Evolutionary conservation across 2,329 filamentous ascomycete genomes (phyloP), one percentile per base, ranked within the genome.

Genomic region (Cadophora luteo-olivacea): DNA sequence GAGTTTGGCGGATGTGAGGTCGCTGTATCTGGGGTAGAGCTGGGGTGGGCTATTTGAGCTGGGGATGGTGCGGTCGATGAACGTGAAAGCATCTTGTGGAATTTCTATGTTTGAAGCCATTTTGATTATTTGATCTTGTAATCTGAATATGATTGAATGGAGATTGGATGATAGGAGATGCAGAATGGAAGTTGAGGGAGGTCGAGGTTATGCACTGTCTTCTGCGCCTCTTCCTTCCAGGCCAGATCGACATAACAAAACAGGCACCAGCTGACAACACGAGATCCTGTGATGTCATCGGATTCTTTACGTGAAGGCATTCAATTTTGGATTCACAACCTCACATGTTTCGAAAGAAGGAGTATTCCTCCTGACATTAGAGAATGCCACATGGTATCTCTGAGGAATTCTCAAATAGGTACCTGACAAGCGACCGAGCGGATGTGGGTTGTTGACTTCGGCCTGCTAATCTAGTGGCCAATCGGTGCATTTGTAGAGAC

Each of bases 11-110:
- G 65, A 67, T 22, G 57, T 67, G 14, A 67, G 33, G 19, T 57
- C 48, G 58, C 49, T 25, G 49, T 32, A 63, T 54, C 58, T 67
- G 22, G 65, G 58, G 58, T 63, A 67, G 22, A 67, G 48, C 33
- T 57, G 49, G 54, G 57, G 36, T 24, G 57, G 45, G 38, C 33
- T 49, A 24, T 33, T 57, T 48, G 32, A 32, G 45, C 33, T 58
- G 61, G 54, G 4, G 36, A 67, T 11, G 12, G 65, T 58, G 25
- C 65, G 58, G 48, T 67, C 65, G 49, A 67, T 63, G 49, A 45
- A 67, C 22, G 65, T 67, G 49, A 67, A 67, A 7, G 57, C 48
- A 4, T 67, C 65, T 22, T 14, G 16, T n/a, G 11, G 14, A 38
- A 19, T 19, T 51, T 48, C 60, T 3, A 58, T 52, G 16, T n/a